Base-by-base conservation (phyloP, 2,329 filamentous ascomycete genomes). In the Dactylellina cionopaga region DNA sequence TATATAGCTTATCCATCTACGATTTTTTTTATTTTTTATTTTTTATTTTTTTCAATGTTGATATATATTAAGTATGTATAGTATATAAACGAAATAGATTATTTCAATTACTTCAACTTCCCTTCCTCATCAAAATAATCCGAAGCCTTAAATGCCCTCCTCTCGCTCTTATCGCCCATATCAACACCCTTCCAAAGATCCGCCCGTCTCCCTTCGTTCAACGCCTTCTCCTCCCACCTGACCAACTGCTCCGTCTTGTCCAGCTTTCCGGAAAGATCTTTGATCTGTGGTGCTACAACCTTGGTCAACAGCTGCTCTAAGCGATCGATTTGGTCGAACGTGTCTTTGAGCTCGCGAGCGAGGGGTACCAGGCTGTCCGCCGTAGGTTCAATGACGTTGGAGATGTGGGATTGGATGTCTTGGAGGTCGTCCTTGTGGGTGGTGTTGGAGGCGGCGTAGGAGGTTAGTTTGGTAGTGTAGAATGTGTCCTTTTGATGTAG, bases 281-380 rank as follows among this genome's bases (percentile, higher is more conserved):
- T 76, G 11, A 78, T 76, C 39, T 75, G 76, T 13, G 75, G 72
- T 5, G 74, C 73, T 5, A 74, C 43, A 11, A 76, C 72, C 22
- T 66, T 54, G 17, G 60, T 64, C 52, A 77, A 44, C 15, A 77
- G 47, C 24, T 77, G 25, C 47, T 78, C 76, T 39, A 78, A 64
- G 6, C 76, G 65, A 56, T 78, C 76, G 47, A 78, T 77, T 58
- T 77, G 76, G n/a, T 69, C 58, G 51, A 77, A 78, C 1, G 76
- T 74, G 22, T 51, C 58, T 39, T 75, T 75, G 17, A 78, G 37
- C 49, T 78, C 76, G 22, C 59, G 63, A 2, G 75, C 76, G 29
- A 77, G 58, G 7, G 76, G 76, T 22, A 77, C 59, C 9, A 77
- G 63, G 10, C 70, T 65, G 22, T 68, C 74, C 10, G 75, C 74